Evolutionary conservation across 148 eudicot genomes (phyloP).

Genomic region (Pouteria glomerata): DNA sequence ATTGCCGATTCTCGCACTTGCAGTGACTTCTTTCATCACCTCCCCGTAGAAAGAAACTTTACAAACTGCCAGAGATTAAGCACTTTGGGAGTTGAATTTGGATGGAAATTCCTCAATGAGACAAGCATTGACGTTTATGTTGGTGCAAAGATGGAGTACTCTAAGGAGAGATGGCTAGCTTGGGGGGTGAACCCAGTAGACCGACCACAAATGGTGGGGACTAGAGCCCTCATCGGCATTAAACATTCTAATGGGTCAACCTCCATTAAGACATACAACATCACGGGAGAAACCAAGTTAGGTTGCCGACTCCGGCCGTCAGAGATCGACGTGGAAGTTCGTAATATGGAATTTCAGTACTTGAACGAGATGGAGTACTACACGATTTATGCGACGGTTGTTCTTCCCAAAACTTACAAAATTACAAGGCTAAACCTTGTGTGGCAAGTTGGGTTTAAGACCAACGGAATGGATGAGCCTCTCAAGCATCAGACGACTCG

Average conservation of each 20-base stretch:
- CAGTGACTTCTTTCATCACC: not conserved
- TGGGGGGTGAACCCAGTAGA: constrained; percentile 28
- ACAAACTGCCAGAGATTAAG: constrained; percentile 7
- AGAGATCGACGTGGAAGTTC: constrained; percentile 6
- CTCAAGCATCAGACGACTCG: constrained; percentile 7
- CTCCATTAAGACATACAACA: not conserved
- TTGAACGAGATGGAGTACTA: not conserved
- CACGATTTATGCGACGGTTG: constrained; percentile 9
- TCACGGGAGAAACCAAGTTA: constrained; percentile 9
- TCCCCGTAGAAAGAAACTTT: not conserved
- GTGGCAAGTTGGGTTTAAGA: constrained; percentile 17
- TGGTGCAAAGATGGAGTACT: constrained; percentile 16
- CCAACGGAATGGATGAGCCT: not conserved
- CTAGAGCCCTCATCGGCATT: constrained; percentile 26
- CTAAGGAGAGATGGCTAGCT: constrained; percentile 22
- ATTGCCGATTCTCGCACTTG: not conserved
- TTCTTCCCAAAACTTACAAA: constrained; percentile 6
- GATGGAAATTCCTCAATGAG: constrained; percentile 10
- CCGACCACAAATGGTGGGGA: constrained; percentile 21
- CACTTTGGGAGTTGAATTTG: constrained; percentile 15
- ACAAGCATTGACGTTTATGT: constrained; percentile 12
- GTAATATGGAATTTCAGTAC: constrained; percentile 3
- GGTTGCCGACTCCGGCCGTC: constrained; percentile 19
- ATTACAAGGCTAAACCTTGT: constrained; percentile 4
- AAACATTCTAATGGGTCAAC: constrained; percentile 5